A percentile compares a stretch with the other conserved stretches of the same genome.
phyloP scores from a whole-genome alignment of 2,329 filamentous ascomycete species.

The Hansfordia pulvinata region DNA sequence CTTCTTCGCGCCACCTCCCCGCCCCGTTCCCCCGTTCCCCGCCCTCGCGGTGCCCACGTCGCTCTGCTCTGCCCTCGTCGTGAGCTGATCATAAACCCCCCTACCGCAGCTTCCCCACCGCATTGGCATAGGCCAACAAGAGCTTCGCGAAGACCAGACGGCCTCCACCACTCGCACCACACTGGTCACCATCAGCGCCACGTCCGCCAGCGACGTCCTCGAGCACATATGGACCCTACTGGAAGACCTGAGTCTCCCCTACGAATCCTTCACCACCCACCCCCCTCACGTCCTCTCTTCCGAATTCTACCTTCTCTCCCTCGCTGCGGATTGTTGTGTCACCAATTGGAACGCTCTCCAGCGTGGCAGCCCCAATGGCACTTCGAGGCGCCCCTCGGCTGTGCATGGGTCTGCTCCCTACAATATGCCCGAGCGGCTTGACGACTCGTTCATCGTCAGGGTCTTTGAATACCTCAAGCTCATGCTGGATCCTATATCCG shows the following conservation, averaged over 20 bases:
- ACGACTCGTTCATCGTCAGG: constrained; percentile 36
- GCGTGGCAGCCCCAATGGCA: constrained; percentile 9
- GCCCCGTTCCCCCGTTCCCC: constrained; percentile 1
- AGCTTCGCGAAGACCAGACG: constrained; percentile 46
- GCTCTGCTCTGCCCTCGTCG: constrained; percentile 4
- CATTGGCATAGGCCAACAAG: constrained; percentile 41
- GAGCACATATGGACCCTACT: constrained; percentile 42
- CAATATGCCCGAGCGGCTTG: constrained; percentile 24
- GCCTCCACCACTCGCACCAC: constrained; percentile 46
- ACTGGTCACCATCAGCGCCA: constrained; percentile 44
- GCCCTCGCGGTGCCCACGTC: too few species aligned
- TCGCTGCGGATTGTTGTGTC: constrained; percentile 52
- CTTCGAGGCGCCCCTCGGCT: constrained; percentile 2
- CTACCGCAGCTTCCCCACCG: constrained; percentile 44
- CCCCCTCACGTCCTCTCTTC: constrained; percentile 48
- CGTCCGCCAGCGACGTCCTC: constrained; percentile 38
- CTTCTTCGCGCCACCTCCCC: constrained; percentile 1
- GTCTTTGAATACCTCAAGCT: constrained; percentile 41
- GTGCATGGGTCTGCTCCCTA: constrained; percentile 1
- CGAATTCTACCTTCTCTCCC: constrained; percentile 48
- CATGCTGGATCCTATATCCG: constrained; percentile 44
- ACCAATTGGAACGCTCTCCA: constrained; percentile 41
- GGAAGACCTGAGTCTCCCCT: constrained; percentile 43
- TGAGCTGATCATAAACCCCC: constrained; percentile 7
- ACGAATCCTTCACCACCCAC: constrained; percentile 34